Evolutionary conservation across 192 early-diverging fungal genomes (phyloP), one percentile per base, ranked within the genome.

Genomic region (Linderina pennispora): DNA sequence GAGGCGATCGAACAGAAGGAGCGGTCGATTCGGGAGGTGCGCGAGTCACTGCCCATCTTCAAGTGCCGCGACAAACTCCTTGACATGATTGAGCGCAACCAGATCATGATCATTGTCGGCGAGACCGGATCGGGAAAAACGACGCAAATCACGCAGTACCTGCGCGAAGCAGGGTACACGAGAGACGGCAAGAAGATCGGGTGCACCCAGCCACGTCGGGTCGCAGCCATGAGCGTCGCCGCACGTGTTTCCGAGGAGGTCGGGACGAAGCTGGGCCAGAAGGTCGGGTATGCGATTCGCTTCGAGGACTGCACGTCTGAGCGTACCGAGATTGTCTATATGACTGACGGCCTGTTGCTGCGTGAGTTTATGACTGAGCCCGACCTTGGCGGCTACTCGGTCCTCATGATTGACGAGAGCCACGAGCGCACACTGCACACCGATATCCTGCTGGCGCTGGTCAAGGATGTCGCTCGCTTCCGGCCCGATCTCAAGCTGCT

Each of bases 91-190:
- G 80, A 92, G 19, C 67, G 89, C 21, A 80, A 77, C 53, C 94
- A 90, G 58, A 85, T 90, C 0, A 46, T 99, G n/a, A 81, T 99
- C 50, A 87, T 99, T 46, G 93, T 94, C 10, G 96, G 94, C 26
- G 92, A 97, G 73, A 99, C 96, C 2, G 96, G 96, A 5, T 94
- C 91, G 3, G 95, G 95, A 14, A 99, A 99, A 65, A 99, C 94
- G 0, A 99, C 94, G n/a, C 94, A 99, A 60, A 75, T 99, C 20
- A 89, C 97, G 11, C 96, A 99, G 62, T 99, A 99, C 48, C 68
- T 99, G 21, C 79, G 86, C 59, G 96, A 99, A 52, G 91, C 89
- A 6, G 97, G 97, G 14, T 99, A 92, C 50, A 89, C 91, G 19
- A 89, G 89, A 33, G 76, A 77, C 19, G 83, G 86, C 13, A 86